Evolutionary conservation across 768 basidiomycete species (phyloP).

Genomic region (Suillus brevipes): DNA sequence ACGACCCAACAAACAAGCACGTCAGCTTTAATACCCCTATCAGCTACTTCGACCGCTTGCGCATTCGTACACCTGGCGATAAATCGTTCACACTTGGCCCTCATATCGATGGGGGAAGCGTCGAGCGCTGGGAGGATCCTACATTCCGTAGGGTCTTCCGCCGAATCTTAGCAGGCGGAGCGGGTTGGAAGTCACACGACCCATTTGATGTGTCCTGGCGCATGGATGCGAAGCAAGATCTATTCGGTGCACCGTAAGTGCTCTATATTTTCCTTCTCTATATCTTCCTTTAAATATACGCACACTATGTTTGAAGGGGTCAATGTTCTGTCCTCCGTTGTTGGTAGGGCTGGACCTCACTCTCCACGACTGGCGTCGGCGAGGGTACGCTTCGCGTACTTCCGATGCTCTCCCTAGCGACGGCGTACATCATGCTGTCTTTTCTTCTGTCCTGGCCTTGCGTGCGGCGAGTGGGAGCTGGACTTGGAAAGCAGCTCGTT

Average conservation of each 20-base stretch:
- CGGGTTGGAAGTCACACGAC: conserved; percentile 48
- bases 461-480: conserved; percentile 51
- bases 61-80: conserved; percentile 74
- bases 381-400: conserved; percentile 69
- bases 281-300: too few species aligned
- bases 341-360: conserved; percentile 59
- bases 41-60: conserved; percentile 76
- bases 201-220: conserved; percentile 50
- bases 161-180: conserved; percentile 45
- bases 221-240: conserved; percentile 53
- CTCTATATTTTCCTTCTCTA: conserved; percentile 15
- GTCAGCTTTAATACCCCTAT: conserved; percentile 58
- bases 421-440: conserved; percentile 67
- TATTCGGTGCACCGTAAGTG: conserved; percentile 61
- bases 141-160: conserved; percentile 41
- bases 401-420: conserved; percentile 53
- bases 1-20: conserved; percentile 39
- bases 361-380: conserved; percentile 52
- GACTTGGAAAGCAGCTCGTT: conserved; percentile 54
- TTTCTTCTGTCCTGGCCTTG: conserved; percentile 51
- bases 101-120: conserved; percentile 53
- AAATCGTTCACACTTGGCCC: conserved; percentile 65
- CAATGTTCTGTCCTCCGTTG: conserved; percentile 57
- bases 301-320: conserved; percentile 35
- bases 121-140: conserved; percentile 59